Conservation (phyloP, 768 basidiomycete species). For the Cystofilobasidium ferigula region DNA sequence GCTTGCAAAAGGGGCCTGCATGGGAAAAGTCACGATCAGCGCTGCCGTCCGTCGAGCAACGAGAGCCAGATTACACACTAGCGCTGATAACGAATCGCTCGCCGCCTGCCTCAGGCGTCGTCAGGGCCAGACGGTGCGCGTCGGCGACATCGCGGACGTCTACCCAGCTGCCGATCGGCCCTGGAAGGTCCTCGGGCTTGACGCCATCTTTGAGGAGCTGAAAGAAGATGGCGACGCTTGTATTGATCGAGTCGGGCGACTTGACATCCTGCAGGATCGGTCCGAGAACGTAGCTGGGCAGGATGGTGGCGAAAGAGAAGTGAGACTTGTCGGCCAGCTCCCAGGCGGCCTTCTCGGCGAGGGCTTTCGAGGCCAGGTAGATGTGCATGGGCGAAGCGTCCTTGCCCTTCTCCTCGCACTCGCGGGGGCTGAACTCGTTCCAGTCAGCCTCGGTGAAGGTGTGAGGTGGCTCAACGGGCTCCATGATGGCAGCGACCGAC, state of each 20-base stretch:
- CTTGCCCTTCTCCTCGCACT: slow-evolving; percentile 46
- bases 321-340: slow-evolving; percentile 33
- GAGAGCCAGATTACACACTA: too few relatives aligned
- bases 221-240: slow-evolving; percentile 33
- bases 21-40: too few relatives aligned
- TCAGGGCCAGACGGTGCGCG: slow-evolving; percentile 49
- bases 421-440: slow-evolving; percentile 47
- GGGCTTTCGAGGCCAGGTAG: slow-evolving; percentile 30
- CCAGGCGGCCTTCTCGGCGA: slow-evolving; percentile 58
- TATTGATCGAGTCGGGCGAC: slow-evolving; percentile 40
- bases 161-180: slow-evolving; percentile 21
- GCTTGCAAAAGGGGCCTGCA: slow-evolving; percentile 31
- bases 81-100: slow-evolving; percentile 49
- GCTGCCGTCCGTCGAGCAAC: too few relatives aligned
- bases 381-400: slow-evolving; percentile 41
- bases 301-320: slow-evolving; percentile 40
- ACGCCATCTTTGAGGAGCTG: slow-evolving; percentile 27
- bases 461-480: slow-evolving; percentile 30
- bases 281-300: not conserved
- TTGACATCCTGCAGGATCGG: slow-evolving; percentile 40
- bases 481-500: slow-evolving; percentile 45
- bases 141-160: slow-evolving; percentile 44
- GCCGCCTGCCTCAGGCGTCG: slow-evolving; percentile 47
- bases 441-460: slow-evolving; percentile 44
- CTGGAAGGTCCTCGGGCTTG: slow-evolving; percentile 23